phyloP scores from a whole-genome alignment of 1,284 basidiomycete genomes.

The Pseudozyma thailandica region DNA sequence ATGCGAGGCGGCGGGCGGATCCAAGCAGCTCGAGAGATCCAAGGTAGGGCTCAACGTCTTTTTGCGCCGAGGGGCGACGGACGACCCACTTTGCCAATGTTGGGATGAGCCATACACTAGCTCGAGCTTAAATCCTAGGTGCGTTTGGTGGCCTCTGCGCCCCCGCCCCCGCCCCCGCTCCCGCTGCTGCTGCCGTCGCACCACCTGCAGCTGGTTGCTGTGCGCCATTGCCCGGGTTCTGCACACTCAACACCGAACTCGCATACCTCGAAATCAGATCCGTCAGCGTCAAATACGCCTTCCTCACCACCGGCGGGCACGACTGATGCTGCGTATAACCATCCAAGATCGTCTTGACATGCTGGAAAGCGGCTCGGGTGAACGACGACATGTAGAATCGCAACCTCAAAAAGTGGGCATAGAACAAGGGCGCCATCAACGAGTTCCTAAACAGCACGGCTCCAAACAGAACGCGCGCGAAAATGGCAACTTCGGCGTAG shows the following conservation, averaged over 20 bases:
- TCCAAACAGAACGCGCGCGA: slow-evolving; percentile 64
- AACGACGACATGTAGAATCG: slow-evolving; percentile 68
- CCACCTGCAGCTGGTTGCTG: slow-evolving; percentile 11
- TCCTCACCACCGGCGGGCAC: slow-evolving; percentile 63
- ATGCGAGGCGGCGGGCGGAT: no score
- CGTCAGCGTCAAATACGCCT: slow-evolving; percentile 62
- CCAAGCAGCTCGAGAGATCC: no score
- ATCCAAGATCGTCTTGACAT: slow-evolving; percentile 60
- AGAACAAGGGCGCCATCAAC: slow-evolving; percentile 63
- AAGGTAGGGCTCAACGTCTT: no score
- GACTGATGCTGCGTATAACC: slow-evolving; percentile 54
- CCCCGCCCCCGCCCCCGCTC: neutral
- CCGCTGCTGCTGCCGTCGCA: slow-evolving; percentile 1
- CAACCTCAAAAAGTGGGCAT: slow-evolving; percentile 65
- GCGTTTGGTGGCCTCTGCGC: neutral
- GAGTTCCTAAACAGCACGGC: slow-evolving; percentile 65
- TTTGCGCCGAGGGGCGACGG: no score
- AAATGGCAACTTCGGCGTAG: slow-evolving; percentile 66
- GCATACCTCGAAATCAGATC: slow-evolving; percentile 65
- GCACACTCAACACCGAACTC: slow-evolving; percentile 61
- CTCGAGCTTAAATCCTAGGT: no score
- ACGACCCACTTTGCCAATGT: no score
- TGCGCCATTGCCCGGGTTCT: slow-evolving; percentile 17
- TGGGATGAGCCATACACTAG: no score
- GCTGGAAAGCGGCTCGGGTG: slow-evolving; percentile 64